Conservation (phyloP, 805 yeast species). For the Wickerhamomyces mucosus region DNA sequence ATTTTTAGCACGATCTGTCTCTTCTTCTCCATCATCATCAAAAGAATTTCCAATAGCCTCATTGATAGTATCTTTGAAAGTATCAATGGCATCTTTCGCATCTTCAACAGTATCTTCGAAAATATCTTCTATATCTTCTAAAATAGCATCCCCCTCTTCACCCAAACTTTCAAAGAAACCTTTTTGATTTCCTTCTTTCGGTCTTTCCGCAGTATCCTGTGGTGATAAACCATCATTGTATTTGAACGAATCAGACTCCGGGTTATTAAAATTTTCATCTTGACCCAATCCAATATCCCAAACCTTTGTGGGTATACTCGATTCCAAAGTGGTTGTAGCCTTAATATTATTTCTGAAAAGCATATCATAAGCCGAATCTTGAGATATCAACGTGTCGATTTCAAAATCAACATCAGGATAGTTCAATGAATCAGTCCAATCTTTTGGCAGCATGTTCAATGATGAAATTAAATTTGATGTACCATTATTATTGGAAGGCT, state of each 20-base stretch:
- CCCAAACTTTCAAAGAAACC: slow-evolving; percentile 7
- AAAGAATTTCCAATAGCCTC: slow-evolving; percentile 3
- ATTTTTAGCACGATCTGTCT: too few species aligned
- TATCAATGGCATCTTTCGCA: slow-evolving; percentile 11
- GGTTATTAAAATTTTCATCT: slow-evolving; percentile 1
- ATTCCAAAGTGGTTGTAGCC: slow-evolving; percentile 12
- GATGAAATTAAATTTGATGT: slow-evolving; percentile 20
- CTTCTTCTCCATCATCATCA: neutral
- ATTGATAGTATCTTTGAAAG: slow-evolving; percentile 1
- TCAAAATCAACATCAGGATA: slow-evolving; percentile 45
- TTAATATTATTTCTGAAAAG: slow-evolving; percentile 19
- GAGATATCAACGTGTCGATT: slow-evolving; percentile 30
- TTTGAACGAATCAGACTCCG: too few species aligned
- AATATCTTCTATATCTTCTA: slow-evolving; percentile 7
- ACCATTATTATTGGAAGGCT: slow-evolving; percentile 56
- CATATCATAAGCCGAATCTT: slow-evolving; percentile 43
- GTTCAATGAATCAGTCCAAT: slow-evolving; percentile 36
- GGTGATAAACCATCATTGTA: too few species aligned
- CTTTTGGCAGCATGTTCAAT: slow-evolving; percentile 24
- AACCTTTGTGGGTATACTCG: neutral
- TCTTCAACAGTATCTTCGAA: slow-evolving; percentile 9
- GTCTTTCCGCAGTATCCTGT: slow-evolving; percentile 1
- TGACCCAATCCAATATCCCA: slow-evolving; percentile 3
- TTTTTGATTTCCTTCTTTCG: slow-evolving; percentile 7
- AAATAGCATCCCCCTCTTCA: neutral